Base-by-base conservation (phyloP, 2,329 filamentous ascomycete species). In the Oidium heveae region DNA sequence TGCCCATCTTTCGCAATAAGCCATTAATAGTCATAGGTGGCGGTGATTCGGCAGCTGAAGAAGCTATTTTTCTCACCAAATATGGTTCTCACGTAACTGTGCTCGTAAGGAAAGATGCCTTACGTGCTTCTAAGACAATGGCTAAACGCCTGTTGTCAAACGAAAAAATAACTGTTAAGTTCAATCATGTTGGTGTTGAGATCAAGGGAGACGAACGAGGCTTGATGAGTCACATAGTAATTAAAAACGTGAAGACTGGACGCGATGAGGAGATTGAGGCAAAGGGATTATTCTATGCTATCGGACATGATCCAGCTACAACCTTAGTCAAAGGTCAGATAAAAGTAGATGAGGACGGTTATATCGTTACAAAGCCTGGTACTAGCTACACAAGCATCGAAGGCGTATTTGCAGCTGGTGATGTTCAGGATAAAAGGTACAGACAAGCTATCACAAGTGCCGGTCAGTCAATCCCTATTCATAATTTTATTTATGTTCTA, bases 381-480 rank as follows among this genome's bases (percentile, higher is more conserved):
- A 89, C 86, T 49, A 86, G 86, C 56, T 74, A 83, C 65, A 98
- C 91, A 51, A 94, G 79, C 68, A 69, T 95, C 6, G 79, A 86
- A 66, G 91, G 91, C 67, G 86, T 98, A 20, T 98, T 95, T 66
- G 91, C 91, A 39, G 91, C 89, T 10, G 91, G 91, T 59, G 91
- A 98, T 66, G 93, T 98, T 10, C 91, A 98, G 73, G 93, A 98
- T 68, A 98, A 96, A 81, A 80, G 82, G 66, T 98, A 98, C 69
- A 79, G 91, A 67, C 91, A 98, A 72, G 91, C 91, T 50, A 93
- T 98, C 61, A 98, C 91, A 59, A 95, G 88, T 71, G 91, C 91
- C 62, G 89, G 86, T 87, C 73, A 66, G 81, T 77, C 61, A 12
- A 50, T 34, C 16, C 24, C 15, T 24, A 18, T 44, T 44, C 39